phyloP scores from a whole-genome alignment of 352 stramenopile species.

The Globisporangium splendens region DNA sequence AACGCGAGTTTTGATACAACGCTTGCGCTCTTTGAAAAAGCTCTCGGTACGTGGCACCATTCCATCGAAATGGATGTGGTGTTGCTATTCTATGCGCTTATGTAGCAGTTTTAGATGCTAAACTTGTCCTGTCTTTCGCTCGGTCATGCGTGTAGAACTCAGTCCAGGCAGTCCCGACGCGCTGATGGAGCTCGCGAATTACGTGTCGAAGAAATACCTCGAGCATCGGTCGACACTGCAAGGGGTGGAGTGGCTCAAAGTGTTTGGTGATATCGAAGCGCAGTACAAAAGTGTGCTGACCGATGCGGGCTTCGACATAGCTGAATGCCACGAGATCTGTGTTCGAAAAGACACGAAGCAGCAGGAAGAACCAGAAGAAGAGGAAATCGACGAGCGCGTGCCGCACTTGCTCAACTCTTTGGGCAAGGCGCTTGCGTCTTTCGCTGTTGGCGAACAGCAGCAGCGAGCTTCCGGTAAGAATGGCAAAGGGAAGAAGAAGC shows the following conservation, averaged over 20 bases:
- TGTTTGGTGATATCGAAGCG: conserved; percentile 42
- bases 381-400: conserved; percentile 59
- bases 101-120: no score
- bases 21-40: conserved; percentile 50
- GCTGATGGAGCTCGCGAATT: conserved; percentile 74
- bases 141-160: conserved; percentile 23
- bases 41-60: conserved; percentile 26
- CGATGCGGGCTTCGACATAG: conserved; percentile 44
- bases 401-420: conserved; percentile 66
- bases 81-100: background rate
- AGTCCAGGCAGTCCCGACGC: conserved; percentile 53
- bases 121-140: no score
- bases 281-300: conserved; percentile 36
- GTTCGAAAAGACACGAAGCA: conserved; percentile 56
- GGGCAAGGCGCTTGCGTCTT: conserved; percentile 52
- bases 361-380: conserved; percentile 53
- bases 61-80: background rate
- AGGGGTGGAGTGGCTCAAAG: conserved; percentile 28
- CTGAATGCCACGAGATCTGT: conserved; percentile 65
- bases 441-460: conserved; percentile 11
- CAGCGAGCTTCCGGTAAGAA: background rate
- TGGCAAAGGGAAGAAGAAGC: conserved; percentile 6
- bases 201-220: conserved; percentile 45
- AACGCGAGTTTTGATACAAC: conserved; percentile 39
- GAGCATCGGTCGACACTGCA: conserved; percentile 4